Evolutionary conservation across 345 rosid species (phyloP).

Genomic region (Linum usitatissimum): DNA sequence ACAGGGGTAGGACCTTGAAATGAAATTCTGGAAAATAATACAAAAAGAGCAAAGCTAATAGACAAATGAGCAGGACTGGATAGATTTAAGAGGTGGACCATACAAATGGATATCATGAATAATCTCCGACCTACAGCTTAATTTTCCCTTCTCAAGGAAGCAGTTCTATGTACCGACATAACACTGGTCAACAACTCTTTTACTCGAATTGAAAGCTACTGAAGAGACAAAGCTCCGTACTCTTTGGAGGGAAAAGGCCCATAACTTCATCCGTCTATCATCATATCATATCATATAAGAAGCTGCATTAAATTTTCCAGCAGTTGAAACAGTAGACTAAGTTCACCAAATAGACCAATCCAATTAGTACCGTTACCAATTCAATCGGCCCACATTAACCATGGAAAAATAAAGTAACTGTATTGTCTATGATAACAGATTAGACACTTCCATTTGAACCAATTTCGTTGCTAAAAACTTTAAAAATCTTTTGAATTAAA

Average conservation of each 20-base stretch:
- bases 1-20: not conserved
- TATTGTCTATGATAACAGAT: too few species aligned
- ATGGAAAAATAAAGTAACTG: not conserved
- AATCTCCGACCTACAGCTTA: not conserved
- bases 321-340: not conserved
- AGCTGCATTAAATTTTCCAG: not conserved
- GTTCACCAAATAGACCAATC: not conserved
- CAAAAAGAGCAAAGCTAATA: not conserved
- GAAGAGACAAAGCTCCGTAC: not conserved
- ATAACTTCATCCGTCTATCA: not conserved
- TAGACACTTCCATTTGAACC: not conserved
- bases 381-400: not conserved
- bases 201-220: not conserved
- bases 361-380: not conserved
- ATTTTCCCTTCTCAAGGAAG: not conserved
- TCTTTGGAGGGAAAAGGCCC: not conserved
- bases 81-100: not conserved
- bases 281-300: too few species aligned
- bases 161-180: not conserved
- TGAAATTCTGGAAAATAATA: not conserved
- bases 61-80: not conserved
- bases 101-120: not conserved
- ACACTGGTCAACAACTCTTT: not conserved
- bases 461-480: not conserved
- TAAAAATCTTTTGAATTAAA: too few species aligned